Evolutionary conservation across 2,329 filamentous ascomycete genomes (phyloP), one percentile per base, ranked within the genome.

Genomic region (Penicillium decumbens): DNA sequence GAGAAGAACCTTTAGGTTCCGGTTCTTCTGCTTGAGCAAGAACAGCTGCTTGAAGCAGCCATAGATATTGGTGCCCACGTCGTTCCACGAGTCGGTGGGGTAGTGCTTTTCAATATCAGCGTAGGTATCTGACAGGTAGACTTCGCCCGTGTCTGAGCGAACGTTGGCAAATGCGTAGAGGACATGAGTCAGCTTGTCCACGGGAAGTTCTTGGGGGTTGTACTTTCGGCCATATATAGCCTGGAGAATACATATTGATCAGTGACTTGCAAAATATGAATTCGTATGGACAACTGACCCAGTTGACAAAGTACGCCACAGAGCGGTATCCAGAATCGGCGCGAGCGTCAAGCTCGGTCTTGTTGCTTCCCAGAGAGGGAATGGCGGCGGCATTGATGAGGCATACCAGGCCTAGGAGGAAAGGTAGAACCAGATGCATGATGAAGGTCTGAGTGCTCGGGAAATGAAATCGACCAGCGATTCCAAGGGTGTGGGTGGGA

Each of bases 161-260:
- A 95, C 81, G 67, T 96, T 95, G 64, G 89, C 91, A 72, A 97
- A 97, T 7, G 91, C 80, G 62, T 96, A 96, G 15, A 96, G 81
- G 4, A 97, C 73, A 65, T 97, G 92, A 0, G 91, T 97, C 28
- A 96, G 80, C 49, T 88, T 85, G 47, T 90, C 81, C 3, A 79
- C 82, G 0, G 88, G 88, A 5, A 97, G 80, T 64, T 95, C 82
- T 64, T 95, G 87, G 0, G 91, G 90, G 12, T 83, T 80, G 66
- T 92, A 87, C 62, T 92, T 87, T 46, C 91, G 83, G 32, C 77
- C 89, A 70, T 96, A 96, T 59, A 95, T 92, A 55, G 87, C 88
- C 89, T 77, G 39, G 3, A 29, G 13, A 39, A 41, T 24, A 39
- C 5, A 38, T 46, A 27, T 41, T 25, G 12, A 12, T 40, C 18